Evolutionary conservation across 2,329 filamentous ascomycete species (phyloP).

Genomic region (Talaromyces sp.): DNA sequence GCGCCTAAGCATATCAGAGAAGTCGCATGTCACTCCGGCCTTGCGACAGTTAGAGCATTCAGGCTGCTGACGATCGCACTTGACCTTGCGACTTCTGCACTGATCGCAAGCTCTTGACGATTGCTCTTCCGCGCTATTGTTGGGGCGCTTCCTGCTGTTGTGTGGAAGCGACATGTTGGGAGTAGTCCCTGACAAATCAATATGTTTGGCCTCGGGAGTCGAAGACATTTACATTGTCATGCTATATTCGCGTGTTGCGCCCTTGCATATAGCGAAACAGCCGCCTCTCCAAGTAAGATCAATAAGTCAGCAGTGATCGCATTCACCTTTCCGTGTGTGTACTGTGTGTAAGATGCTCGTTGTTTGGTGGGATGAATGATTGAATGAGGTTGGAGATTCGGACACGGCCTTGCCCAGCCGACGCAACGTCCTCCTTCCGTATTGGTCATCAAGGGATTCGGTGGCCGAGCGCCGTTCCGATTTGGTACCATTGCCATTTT

Average conservation of each 20-base stretch:
- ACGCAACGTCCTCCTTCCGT: not conserved
- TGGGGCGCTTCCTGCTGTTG: not conserved
- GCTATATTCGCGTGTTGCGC: not conserved
- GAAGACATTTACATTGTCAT: slow-evolving; percentile 1
- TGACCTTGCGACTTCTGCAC: slow-evolving; percentile 12
- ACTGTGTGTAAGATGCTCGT: not conserved
- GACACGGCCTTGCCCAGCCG: not conserved
- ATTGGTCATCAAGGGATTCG: not conserved
- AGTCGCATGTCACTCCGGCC: slow-evolving; percentile 6
- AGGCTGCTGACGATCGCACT: slow-evolving; percentile 14
- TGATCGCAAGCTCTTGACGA: slow-evolving; percentile 4
- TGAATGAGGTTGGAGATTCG: not conserved
- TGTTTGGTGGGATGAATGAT: not conserved
- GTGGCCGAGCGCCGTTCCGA: not conserved
- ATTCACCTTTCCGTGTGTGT: not conserved
- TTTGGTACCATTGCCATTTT: not conserved
- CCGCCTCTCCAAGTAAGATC: not conserved
- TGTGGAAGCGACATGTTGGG: slow-evolving; percentile 4
- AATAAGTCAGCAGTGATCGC: not conserved
- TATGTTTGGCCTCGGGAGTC: not conserved
- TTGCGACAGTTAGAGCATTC: slow-evolving; percentile 14
- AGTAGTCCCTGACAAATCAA: not conserved
- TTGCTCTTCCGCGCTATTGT: not conserved
- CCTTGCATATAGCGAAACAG: not conserved
- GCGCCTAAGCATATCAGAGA: slow-evolving; percentile 2